phyloP scores from a whole-genome alignment of 768 basidiomycete species.

The Clitopilus passeckerianus region DNA sequence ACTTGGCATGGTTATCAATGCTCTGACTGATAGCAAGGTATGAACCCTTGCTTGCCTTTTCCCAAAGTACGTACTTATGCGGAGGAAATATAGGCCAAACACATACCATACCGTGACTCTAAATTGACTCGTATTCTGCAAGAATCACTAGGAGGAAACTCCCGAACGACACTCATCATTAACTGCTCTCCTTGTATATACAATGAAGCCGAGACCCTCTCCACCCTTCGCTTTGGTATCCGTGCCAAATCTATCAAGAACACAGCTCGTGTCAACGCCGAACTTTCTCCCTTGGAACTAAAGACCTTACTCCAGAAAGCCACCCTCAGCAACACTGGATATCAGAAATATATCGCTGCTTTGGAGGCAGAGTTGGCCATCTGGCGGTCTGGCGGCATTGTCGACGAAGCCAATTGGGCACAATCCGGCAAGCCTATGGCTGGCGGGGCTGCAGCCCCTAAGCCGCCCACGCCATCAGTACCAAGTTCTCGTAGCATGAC shows the following conservation, averaged over 20 bases:
- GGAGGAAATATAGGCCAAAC: conserved; percentile 62
- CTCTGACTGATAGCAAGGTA: conserved; percentile 93
- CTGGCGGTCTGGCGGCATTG: conserved; percentile 85
- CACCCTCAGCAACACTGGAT: conserved; percentile 76
- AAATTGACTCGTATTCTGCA: conserved; percentile 98
- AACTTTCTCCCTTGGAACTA: conserved; percentile 93
- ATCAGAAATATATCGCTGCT: conserved; percentile 81
- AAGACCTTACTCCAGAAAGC: conserved; percentile 90
- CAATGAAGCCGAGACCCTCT: conserved; percentile 95
- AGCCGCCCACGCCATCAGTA: conserved; percentile 58
- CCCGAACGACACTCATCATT: conserved; percentile 95
- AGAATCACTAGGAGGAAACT: conserved; percentile 96
- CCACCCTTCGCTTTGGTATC: conserved; percentile 98
- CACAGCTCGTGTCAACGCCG: conserved; percentile 96
- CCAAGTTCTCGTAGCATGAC: conserved; percentile 58
- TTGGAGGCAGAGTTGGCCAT: conserved; percentile 87
- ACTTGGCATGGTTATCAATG: conserved; percentile 99
- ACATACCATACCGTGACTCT: conserved; percentile 98
- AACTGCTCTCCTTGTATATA: conserved; percentile 98
- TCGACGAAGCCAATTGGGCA: conserved; percentile 83
- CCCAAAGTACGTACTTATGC: not conserved
- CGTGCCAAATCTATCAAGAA: conserved; percentile 99
- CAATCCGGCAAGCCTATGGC: conserved; percentile 56
- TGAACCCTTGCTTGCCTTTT: conserved; percentile 11
- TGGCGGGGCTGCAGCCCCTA: conserved; percentile 52